Evolutionary conservation across 805 yeast species (phyloP).

Genomic region (Pichia heedii): DNA sequence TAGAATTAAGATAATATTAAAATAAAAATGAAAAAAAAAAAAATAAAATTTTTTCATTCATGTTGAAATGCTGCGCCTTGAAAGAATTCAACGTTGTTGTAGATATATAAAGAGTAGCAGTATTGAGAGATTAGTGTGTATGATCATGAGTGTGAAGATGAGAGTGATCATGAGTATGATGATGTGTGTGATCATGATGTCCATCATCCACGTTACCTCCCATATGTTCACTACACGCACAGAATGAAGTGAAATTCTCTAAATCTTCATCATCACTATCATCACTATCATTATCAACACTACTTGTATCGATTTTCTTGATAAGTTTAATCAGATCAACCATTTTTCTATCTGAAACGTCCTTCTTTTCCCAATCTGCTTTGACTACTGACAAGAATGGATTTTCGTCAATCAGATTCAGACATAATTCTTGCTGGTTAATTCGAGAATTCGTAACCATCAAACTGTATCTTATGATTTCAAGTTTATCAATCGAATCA

Average conservation of each 20-base stretch:
- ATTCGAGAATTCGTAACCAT: neutral
- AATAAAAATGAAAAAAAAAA: neutral
- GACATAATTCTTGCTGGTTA: neutral
- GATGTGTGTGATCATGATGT: no score
- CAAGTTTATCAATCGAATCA: neutral
- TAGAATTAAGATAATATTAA: no score
- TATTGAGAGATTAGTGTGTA: neutral
- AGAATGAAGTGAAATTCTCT: neutral
- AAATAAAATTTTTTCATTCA: neutral
- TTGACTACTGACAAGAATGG: neutral
- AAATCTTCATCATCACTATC: neutral
- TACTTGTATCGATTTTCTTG: neutral
- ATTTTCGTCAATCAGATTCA: neutral
- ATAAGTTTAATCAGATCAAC: neutral
- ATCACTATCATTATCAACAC: neutral
- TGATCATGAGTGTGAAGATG: neutral
- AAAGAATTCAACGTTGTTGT: no score
- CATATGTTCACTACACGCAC: neutral
- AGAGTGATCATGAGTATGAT: neutral
- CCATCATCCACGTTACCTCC: neutral
- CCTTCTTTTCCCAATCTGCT: neutral
- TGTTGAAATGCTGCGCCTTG: neutral
- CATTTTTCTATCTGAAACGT: neutral
- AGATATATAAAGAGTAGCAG: no score
- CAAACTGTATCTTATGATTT: neutral